Evolutionary conservation across 768 basidiomycete species (phyloP), one percentile per base, ranked within the genome.

Genomic region (Xerocomellus chrysenteron): DNA sequence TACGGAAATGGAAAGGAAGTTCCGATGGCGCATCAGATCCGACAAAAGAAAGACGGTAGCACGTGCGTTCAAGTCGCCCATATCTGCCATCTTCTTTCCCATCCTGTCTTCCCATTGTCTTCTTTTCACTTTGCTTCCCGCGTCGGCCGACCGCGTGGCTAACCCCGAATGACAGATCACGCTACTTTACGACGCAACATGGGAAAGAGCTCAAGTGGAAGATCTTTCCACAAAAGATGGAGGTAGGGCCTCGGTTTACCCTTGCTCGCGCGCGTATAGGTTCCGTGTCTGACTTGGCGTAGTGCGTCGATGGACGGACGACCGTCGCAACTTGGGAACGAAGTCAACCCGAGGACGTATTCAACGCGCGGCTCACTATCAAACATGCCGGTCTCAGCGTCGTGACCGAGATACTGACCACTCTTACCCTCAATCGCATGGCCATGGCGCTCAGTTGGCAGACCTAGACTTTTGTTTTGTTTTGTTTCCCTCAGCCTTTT

Each of bases 141-240:
- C 13, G 11, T 55, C 24, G 26, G n/a, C 17, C 5, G 14, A 11
- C 11, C 10, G 4, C 32, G 6, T 0, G 12, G 32, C 54, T 55
- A 24, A 67, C 50, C 2, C n/a, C 24, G 49, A 44, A 9, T 26
- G 7, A 19, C 55, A 90, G 89, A 45, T 88, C 88, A 32, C 80
- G 87, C 49, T 91, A 90, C 70, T 93, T 92, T 69, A 80, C 79
- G 46, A 81, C 84, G 11, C 86, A 84, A 63, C 84, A 80, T 62
- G 86, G 87, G 40, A 82, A 75, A 57, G 82, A 87, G 48, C 85
- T 82, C 71, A 93, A 90, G 70, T 93, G 91, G 91, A 85, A 80
- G 68, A 76, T 87, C 50, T 67, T 74, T 13, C 73, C 79, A 35
- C 76, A 82, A 58, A 76, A 82, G 52, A 84, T 90, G 81, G 89